Percentiles rank a stretch among this genome's conserved stretches.
These are phyloP conservation scores for Henckelia pumila DNA, from an alignment of 257 asterid genomes.

Conservation along the genomic window DNA sequence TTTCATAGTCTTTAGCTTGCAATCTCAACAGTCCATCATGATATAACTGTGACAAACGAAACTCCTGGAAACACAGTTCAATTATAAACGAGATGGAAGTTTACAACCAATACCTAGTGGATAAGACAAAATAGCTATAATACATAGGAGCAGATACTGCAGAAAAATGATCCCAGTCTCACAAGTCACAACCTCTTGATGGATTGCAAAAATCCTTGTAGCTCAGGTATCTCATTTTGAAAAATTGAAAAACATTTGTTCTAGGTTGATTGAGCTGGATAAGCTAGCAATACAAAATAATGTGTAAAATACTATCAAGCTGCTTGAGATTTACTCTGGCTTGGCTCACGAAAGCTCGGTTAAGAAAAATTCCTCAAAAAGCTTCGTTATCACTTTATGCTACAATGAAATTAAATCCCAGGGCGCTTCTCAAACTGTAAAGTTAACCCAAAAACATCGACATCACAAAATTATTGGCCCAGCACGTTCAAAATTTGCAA, in stretches of 20 bases:
- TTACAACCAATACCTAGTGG: neutral
- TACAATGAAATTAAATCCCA: neutral
- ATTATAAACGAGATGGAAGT: slow-evolving; percentile 4
- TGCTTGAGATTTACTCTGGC: no score
- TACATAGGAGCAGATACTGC: slow-evolving; percentile 7
- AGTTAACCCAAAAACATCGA: neutral
- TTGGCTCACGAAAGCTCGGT: no score
- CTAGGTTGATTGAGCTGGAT: neutral
- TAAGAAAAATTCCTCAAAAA: no score
- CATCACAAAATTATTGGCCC: slow-evolving; percentile 7
- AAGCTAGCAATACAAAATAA: neutral
- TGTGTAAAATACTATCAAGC: no score
- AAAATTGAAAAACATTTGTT: neutral
- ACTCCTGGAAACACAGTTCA: slow-evolving; percentile 54
- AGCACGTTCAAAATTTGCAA: neutral
- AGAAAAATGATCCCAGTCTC: neutral
- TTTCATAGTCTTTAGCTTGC: slow-evolving; percentile 79
- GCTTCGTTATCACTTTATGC: no score
- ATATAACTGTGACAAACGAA: slow-evolving; percentile 82
- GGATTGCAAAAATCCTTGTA: neutral
- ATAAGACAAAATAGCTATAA: slow-evolving; percentile 5
- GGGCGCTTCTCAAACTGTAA: neutral
- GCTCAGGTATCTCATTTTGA: neutral
- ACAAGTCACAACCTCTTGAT: neutral
- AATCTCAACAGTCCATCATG: slow-evolving; percentile 84